A percentile compares a stretch with the other conserved stretches of the same genome.
Evolutionary conservation across 2,329 filamentous ascomycete genomes (phyloP).

Genomic region (Anthostomella pinea): DNA sequence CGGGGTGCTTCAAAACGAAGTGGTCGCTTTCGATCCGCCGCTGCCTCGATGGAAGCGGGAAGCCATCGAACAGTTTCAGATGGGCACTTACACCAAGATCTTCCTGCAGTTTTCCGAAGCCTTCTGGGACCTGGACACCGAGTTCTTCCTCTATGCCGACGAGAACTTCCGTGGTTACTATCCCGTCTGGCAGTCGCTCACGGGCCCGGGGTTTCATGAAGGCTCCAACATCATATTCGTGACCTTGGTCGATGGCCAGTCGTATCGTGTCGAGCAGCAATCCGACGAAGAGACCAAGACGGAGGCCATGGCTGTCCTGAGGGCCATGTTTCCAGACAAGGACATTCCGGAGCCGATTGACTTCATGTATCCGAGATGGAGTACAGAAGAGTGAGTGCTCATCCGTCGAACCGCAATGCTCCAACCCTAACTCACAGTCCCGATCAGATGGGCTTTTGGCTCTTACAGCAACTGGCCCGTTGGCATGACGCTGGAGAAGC

Average conservation of each 20-base stretch:
- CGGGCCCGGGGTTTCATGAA: constrained; percentile 53
- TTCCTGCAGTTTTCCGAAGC: constrained; percentile 67
- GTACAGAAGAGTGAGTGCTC: constrained; percentile 30
- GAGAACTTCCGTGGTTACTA: constrained; percentile 40
- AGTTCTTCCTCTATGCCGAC: constrained; percentile 47
- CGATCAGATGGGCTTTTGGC: constrained; percentile 48
- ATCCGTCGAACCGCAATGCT: no score
- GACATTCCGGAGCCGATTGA: constrained; percentile 56
- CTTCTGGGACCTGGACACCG: constrained; percentile 56
- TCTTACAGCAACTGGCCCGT: constrained; percentile 68
- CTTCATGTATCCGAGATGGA: constrained; percentile 63
- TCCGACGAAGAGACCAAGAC: constrained; percentile 54
- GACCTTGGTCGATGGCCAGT: constrained; percentile 56
- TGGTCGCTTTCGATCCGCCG: constrained; percentile 54
- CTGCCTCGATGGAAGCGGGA: constrained; percentile 63
- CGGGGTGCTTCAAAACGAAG: constrained; percentile 63
- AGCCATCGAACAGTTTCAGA: constrained; percentile 61
- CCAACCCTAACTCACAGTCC: no score
- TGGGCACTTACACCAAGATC: constrained; percentile 72
- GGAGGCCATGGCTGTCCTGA: constrained; percentile 56
- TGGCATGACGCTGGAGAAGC: constrained; percentile 60
- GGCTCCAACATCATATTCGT: constrained; percentile 64
- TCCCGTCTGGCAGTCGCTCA: constrained; percentile 63
- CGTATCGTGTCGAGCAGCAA: constrained; percentile 58
- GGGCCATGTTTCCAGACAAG: constrained; percentile 58